A percentile compares a stretch with the other conserved stretches of the same genome.
These are phyloP conservation scores for Paramecium caudatum DNA, from an alignment of 73 alveolate genomes.

Conservation along the genomic window DNA sequence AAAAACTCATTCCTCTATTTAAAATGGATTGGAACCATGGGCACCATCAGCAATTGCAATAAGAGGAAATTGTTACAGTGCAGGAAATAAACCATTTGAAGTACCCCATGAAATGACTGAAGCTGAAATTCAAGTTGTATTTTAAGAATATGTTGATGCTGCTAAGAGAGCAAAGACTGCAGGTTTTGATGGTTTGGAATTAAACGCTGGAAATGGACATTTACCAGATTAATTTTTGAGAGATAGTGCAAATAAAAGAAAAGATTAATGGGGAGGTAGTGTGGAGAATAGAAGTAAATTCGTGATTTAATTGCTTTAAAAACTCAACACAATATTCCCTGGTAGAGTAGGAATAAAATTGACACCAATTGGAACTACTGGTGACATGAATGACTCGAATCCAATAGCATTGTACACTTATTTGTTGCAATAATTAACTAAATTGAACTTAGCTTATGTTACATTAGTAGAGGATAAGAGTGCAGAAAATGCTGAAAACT, in stretches of 20 bases:
- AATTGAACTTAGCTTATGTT: slow-evolving; percentile 65
- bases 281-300: slow-evolving; percentile 88
- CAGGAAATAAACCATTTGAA: slow-evolving; percentile 44
- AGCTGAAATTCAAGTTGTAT: slow-evolving; percentile 81
- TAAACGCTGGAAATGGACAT: slow-evolving; percentile 88
- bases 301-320: slow-evolving; percentile 79
- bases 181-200: slow-evolving; percentile 96
- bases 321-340: slow-evolving; percentile 35
- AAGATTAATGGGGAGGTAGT: slow-evolving; percentile 94
- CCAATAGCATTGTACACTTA: slow-evolving; percentile 52
- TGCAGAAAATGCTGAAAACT: slow-evolving; percentile 49
- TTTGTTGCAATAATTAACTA: slow-evolving; percentile 35
- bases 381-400: slow-evolving; percentile 66
- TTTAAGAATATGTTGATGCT: slow-evolving; percentile 81
- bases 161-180: slow-evolving; percentile 89
- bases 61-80: slow-evolving; percentile 60
- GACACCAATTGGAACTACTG: slow-evolving; percentile 54
- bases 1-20: slow-evolving; percentile 30
- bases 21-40: slow-evolving; percentile 72
- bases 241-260: slow-evolving; percentile 84
- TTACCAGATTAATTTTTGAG: slow-evolving; percentile 83
- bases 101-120: slow-evolving; percentile 72
- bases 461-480: slow-evolving; percentile 33
- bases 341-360: slow-evolving; percentile 68
- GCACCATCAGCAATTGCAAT: slow-evolving; percentile 64